Percentiles rank a stretch among this genome's conserved stretches.
Conservation (phyloP, 2,329 filamentous ascomycete genomes). For the Arthroderma sp. region DNA sequence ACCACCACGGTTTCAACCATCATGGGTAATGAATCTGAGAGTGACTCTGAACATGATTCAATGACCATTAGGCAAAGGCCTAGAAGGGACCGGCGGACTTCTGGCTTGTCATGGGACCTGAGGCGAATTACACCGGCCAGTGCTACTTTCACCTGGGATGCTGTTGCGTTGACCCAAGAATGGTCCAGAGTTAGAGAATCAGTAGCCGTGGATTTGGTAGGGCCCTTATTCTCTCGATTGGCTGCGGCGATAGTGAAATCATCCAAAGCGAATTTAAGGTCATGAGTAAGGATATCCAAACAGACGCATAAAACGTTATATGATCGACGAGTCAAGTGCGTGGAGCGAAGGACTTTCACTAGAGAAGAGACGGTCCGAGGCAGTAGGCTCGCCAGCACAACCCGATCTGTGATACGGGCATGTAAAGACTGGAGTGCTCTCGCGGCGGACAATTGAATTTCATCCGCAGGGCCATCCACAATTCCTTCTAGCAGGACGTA, state of each 20-base stretch:
- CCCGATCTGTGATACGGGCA: slow-evolving; percentile 52
- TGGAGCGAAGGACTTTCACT: slow-evolving; percentile 59
- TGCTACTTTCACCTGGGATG: slow-evolving; percentile 69
- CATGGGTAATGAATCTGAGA: slow-evolving; percentile 55
- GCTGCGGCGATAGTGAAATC: slow-evolving; percentile 25
- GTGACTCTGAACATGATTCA: slow-evolving; percentile 62
- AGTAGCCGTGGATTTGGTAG: slow-evolving; percentile 18
- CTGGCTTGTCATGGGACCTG: slow-evolving; percentile 53
- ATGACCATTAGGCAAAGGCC: slow-evolving; percentile 61
- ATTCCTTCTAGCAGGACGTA: slow-evolving; percentile 66
- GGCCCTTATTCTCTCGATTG: slow-evolving; percentile 4
- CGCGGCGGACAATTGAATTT: slow-evolving; percentile 60
- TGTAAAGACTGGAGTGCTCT: slow-evolving; percentile 51
- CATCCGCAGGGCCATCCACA: slow-evolving; percentile 48
- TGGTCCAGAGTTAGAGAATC: slow-evolving; percentile 31
- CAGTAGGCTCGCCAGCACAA: slow-evolving; percentile 71
- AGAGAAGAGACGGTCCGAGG: slow-evolving; percentile 77
- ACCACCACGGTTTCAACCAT: slow-evolving; percentile 72
- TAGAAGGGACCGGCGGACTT: slow-evolving; percentile 56
- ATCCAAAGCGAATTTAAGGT: slow-evolving; percentile 34
- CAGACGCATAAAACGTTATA: slow-evolving; percentile 52
- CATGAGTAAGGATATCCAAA: slow-evolving; percentile 43
- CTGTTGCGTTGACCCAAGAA: slow-evolving; percentile 69
- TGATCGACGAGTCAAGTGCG: slow-evolving; percentile 46
- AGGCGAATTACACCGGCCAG: slow-evolving; percentile 65